phyloP scores from a whole-genome alignment of 2,329 filamentous ascomycete genomes.

The Aspergillus japonicus region DNA sequence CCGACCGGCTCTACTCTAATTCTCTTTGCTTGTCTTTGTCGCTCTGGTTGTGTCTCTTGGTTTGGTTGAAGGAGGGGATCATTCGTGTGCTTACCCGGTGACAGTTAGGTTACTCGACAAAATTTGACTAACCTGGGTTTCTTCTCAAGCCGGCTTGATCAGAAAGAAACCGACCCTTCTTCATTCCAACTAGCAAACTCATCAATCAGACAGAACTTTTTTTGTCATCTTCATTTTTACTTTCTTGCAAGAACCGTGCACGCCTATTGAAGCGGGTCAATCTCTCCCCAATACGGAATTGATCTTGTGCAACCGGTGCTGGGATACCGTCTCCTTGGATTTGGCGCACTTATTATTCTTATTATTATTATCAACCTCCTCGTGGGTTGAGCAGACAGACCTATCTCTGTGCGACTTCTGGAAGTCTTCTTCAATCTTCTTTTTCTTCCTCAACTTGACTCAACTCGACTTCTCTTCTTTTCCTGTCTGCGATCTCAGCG shows the following conservation, averaged over 20 bases:
- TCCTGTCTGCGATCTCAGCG: neutral
- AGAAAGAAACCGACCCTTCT: neutral
- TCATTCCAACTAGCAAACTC: constrained; percentile 8
- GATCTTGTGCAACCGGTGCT: constrained; percentile 6
- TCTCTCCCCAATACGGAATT: constrained; percentile 11
- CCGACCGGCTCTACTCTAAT: neutral
- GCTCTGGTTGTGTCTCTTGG: constrained; percentile 3
- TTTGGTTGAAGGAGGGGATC: neutral
- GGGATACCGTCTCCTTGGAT: constrained; percentile 6
- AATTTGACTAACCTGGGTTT: neutral
- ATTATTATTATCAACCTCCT: constrained; percentile 10
- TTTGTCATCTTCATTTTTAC: neutral
- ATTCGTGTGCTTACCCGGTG: constrained; percentile 1
- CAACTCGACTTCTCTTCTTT: neutral
- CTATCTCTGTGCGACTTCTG: constrained; percentile 13
- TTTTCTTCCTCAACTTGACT: constrained; percentile 6
- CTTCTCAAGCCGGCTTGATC: constrained; percentile 8
- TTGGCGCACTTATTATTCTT: constrained; percentile 8
- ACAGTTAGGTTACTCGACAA: neutral
- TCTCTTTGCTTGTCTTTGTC: neutral
- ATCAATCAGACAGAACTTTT: neutral
- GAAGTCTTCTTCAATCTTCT: constrained; percentile 15
- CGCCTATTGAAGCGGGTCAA: constrained; percentile 17
- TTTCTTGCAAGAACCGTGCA: constrained; percentile 17
- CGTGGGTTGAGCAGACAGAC: constrained; percentile 11